Conservation (phyloP, 345 rosid genomes). For the Populus simonii region DNA sequence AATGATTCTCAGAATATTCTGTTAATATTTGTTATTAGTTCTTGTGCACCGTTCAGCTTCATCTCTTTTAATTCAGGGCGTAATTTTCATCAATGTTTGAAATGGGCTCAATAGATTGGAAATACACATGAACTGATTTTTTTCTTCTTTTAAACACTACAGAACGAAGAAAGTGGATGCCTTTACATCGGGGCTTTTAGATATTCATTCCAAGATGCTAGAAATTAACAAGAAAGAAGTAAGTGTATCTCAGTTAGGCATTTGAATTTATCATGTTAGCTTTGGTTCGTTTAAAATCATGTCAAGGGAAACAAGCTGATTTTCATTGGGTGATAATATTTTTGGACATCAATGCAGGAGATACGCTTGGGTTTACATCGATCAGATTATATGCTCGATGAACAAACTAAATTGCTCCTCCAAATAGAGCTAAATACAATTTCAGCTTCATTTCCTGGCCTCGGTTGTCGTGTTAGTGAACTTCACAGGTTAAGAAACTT, state of each 20-base stretch:
- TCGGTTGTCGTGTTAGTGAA: conserved; percentile 64
- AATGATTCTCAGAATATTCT: background rate
- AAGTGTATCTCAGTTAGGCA: background rate
- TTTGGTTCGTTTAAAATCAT: background rate
- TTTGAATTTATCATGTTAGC: background rate
- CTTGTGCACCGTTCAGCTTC: background rate
- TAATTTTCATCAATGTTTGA: too few species aligned
- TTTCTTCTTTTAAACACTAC: conserved; percentile 19
- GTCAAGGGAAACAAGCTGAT: background rate
- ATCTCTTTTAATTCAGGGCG: background rate
- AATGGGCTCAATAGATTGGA: background rate
- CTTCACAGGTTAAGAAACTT: conserved; percentile 67
- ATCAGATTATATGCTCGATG: conserved; percentile 99
- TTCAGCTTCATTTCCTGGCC: conserved; percentile 80
- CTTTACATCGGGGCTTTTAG: conserved; percentile 89
- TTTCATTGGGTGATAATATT: conserved; percentile 13
- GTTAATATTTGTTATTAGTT: background rate
- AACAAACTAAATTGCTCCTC: conserved; percentile 81
- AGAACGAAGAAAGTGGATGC: conserved; percentile 86
- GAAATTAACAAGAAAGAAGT: conserved; percentile 88
- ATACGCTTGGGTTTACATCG: conserved; percentile 93
- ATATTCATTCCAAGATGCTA: conserved; percentile 87
- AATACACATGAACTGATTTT: background rate
- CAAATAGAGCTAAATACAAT: conserved; percentile 95
- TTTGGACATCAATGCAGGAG: conserved; percentile 46